Evolutionary conservation across 306 rosid species (phyloP).

Genomic region (Lathyrus sativus): DNA sequence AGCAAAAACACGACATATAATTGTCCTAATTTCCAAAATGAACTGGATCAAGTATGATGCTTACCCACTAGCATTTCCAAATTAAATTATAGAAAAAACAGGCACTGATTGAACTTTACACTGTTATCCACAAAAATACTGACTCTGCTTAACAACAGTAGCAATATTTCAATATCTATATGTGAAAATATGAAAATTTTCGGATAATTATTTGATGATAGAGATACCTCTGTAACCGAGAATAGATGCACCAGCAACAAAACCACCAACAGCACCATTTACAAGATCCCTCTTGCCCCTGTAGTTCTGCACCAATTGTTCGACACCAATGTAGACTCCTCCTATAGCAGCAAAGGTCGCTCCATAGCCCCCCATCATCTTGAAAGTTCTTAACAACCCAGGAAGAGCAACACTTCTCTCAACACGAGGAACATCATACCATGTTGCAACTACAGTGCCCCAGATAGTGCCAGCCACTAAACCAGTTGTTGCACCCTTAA

Average conservation of each 20-base stretch:
- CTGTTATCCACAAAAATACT: constrained; percentile 22
- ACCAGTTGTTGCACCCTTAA: constrained; percentile 88
- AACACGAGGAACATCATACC: constrained; percentile 97
- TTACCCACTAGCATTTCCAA: constrained; percentile 16
- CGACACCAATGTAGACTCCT: constrained; percentile 91
- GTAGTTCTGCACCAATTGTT: constrained; percentile 79
- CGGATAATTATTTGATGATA: constrained; percentile 18
- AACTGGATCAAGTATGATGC: constrained; percentile 19
- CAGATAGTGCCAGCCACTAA: constrained; percentile 78
- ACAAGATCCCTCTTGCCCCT: constrained; percentile 86
- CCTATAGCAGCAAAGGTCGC: constrained; percentile 95
- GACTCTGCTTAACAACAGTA: constrained; percentile 24
- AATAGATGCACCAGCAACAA: constrained; percentile 89
- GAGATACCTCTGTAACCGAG: constrained; percentile 81
- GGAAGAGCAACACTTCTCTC: constrained; percentile 97
- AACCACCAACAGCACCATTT: constrained; percentile 96
- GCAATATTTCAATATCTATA: constrained; percentile 21
- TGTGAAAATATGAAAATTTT: constrained; percentile 11
- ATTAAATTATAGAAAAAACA: constrained; percentile 14
- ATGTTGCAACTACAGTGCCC: constrained; percentile 88
- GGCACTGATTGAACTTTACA: constrained; percentile 19
- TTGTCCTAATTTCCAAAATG: constrained; percentile 20
- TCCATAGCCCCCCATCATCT: constrained; percentile 91
- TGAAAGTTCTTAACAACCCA: constrained; percentile 83
- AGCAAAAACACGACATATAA: neutral